These are phyloP conservation scores for Cladophialophora bantiana DNA, from an alignment of 2,329 filamentous ascomycete genomes.

Conservation along the genomic window DNA sequence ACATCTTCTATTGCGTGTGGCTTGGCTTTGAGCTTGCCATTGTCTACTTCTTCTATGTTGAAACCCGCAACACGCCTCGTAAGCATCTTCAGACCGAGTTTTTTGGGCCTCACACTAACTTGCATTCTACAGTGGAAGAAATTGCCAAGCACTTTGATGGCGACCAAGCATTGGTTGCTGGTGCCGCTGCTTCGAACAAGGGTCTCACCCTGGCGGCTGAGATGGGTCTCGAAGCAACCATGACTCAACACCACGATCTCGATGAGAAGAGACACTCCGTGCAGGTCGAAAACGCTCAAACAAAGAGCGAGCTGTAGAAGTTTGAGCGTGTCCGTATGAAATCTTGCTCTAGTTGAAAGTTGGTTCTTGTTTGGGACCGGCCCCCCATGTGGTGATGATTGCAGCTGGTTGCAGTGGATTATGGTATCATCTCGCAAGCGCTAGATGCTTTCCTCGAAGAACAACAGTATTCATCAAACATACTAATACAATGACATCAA, in stretches of 20 bases:
- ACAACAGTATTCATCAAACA: not conserved
- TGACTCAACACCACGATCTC: constrained; percentile 27
- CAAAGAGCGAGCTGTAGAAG: constrained; percentile 14
- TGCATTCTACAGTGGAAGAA: constrained; percentile 61
- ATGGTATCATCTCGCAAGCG: too few species aligned
- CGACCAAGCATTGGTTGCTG: constrained; percentile 56
- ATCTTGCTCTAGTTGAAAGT: not conserved
- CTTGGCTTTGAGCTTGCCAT: constrained; percentile 44
- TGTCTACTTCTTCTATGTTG: constrained; percentile 48
- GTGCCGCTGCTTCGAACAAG: constrained; percentile 39
- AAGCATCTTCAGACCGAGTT: not conserved
- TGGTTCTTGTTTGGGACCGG: not conserved
- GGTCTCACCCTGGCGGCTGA: constrained; percentile 35
- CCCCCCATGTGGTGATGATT: too few species aligned
- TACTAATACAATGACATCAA: constrained; percentile 12
- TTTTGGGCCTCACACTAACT: not conserved
- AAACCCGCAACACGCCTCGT: constrained; percentile 72
- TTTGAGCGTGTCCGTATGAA: not conserved
- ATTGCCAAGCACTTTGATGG: constrained; percentile 75
- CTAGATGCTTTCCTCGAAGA: too few species aligned
- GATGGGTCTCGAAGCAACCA: constrained; percentile 36
- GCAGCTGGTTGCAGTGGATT: too few species aligned
- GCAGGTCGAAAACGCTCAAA: constrained; percentile 25
- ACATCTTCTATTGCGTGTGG: constrained; percentile 49
- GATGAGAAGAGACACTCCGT: constrained; percentile 34